A percentile compares a stretch with the other conserved stretches of the same genome.
Conservation (phyloP, 1,284 basidiomycete species). For the Prillingera fragicola region DNA sequence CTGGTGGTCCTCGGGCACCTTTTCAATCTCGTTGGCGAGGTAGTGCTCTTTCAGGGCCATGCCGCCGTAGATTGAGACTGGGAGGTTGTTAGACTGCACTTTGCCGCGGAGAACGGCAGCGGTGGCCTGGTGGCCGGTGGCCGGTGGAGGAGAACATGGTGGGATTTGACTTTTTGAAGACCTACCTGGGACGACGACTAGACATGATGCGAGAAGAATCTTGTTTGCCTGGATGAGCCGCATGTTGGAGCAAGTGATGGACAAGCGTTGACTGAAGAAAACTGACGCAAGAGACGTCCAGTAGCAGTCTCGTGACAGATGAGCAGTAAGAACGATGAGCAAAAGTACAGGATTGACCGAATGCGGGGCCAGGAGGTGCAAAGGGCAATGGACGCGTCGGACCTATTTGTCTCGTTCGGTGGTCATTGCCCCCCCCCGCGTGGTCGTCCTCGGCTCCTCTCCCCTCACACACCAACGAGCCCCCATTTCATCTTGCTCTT, state of each 20-base stretch:
- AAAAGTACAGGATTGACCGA: no score
- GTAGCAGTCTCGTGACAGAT: no score
- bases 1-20: conserved; percentile 8
- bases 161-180: background rate
- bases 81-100: background rate
- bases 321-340: no score
- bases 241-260: conserved; percentile 14
- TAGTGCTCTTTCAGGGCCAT: conserved; percentile 30
- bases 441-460: background rate
- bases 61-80: conserved; percentile 35
- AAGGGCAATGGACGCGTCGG: no score
- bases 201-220: conserved; percentile 29
- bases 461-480: background rate
- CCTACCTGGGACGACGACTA: conserved; percentile 34
- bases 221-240: conserved; percentile 30
- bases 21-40: conserved; percentile 25
- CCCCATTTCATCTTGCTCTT: no score
- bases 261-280: background rate
- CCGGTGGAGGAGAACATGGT: no score
- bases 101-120: background rate
- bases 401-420: background rate
- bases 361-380: no score
- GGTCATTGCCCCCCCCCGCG: background rate
- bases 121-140: no score
- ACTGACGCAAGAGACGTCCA: background rate